These are phyloP conservation scores for Didymella keratinophila DNA, from an alignment of 2,329 filamentous ascomycete species.

Conservation along the genomic window DNA sequence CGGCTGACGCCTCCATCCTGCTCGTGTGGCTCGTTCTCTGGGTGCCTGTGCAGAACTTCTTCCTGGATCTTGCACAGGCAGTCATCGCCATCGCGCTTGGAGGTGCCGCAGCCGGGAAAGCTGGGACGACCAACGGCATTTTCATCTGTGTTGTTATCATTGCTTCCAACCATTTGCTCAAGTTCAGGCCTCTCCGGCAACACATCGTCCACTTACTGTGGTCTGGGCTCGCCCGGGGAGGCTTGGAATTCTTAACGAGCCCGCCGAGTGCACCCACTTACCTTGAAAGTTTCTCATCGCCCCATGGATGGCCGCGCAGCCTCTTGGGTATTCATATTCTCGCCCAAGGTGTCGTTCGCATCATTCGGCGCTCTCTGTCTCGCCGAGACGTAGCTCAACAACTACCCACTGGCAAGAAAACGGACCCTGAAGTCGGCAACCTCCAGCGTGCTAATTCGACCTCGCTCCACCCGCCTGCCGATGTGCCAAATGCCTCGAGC, in stretches of 20 bases:
- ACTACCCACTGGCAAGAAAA: conserved; percentile 50
- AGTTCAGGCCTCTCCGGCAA: conserved; percentile 61
- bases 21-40: conserved; percentile 87
- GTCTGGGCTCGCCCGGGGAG: conserved; percentile 52
- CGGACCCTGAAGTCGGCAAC: conserved; percentile 68
- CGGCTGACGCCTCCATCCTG: conserved; percentile 83
- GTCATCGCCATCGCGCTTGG: conserved; percentile 92
- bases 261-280: conserved; percentile 47
- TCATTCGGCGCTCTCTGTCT: conserved; percentile 63
- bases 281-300: conserved; percentile 50
- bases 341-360: conserved; percentile 75
- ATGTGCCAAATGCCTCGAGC: conserved; percentile 55
- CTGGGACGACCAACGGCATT: conserved; percentile 74
- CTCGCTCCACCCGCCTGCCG: conserved; percentile 57
- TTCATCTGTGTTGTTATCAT: conserved; percentile 76
- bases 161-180: conserved; percentile 58
- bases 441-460: conserved; percentile 46
- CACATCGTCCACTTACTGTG: conserved; percentile 51
- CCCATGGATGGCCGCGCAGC: conserved; percentile 72
- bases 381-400: conserved; percentile 45
- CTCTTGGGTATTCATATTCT: conserved; percentile 77
- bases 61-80: conserved; percentile 88
- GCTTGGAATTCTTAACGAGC: conserved; percentile 51
- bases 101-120: conserved; percentile 75
- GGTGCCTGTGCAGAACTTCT: conserved; percentile 85